Evolutionary conservation across 1,139 yeast genomes (phyloP).

Genomic region (Yamadazyma dushanensis): DNA sequence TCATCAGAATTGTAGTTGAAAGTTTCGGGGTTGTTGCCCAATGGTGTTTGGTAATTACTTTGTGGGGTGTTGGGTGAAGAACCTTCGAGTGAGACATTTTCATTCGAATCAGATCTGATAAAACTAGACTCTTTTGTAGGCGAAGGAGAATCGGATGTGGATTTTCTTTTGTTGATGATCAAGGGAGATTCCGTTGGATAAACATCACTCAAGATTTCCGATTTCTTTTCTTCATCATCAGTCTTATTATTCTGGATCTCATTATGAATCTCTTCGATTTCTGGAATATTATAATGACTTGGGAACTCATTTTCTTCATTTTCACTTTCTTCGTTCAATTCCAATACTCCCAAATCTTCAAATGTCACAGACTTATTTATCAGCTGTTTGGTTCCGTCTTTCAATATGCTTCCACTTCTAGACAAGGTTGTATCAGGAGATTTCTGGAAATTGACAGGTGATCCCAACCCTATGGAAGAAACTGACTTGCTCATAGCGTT

Average conservation of each 20-base stretch:
- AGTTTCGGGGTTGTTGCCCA: constrained; percentile 2
- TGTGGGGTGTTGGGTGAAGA: constrained; percentile 14
- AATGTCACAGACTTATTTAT: constrained; percentile 42
- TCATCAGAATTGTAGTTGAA: constrained; percentile 7
- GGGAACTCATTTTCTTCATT: constrained; percentile 17
- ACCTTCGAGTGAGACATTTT: not conserved
- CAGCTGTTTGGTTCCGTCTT: constrained; percentile 19
- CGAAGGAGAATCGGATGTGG: constrained; percentile 9
- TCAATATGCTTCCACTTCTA: constrained; percentile 19
- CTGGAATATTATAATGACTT: constrained; percentile 12
- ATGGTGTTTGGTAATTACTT: constrained; percentile 16
- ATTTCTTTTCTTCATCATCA: constrained; percentile 25
- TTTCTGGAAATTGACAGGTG: constrained; percentile 18
- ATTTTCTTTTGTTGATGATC: constrained; percentile 30
- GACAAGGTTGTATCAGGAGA: constrained; percentile 18
- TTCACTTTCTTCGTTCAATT: constrained; percentile 24
- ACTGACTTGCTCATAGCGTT: constrained; percentile 6
- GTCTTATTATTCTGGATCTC: constrained; percentile 6
- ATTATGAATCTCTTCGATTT: constrained; percentile 13
- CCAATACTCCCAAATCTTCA: constrained; percentile 36
- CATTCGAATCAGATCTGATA: not conserved
- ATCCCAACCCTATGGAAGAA: constrained; percentile 15
- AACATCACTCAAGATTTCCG: constrained; percentile 47
- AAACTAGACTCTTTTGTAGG: constrained; percentile 1
- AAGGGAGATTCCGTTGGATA: constrained; percentile 41